Conservation (phyloP, 208 protist species). For the Porcisia deanei region DNA sequence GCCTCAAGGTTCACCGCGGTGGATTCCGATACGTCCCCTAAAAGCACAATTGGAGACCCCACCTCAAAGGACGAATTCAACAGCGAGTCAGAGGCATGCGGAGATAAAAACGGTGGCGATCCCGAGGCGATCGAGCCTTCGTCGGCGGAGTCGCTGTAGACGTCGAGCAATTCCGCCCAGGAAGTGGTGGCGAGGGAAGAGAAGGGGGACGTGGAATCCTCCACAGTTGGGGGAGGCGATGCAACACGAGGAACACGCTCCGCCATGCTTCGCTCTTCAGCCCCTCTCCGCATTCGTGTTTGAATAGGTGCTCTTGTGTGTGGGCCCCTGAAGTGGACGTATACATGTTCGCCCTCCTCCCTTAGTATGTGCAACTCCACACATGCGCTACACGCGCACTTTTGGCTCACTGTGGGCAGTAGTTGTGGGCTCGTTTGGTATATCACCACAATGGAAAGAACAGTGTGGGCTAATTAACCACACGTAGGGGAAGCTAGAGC, state of each 20-base stretch:
- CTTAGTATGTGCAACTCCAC: neutral
- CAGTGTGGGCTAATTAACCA: neutral
- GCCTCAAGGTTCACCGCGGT: neutral
- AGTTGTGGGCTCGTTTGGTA: neutral
- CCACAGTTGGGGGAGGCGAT: neutral
- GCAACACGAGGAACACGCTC: neutral
- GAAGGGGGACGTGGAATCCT: slow-evolving; percentile 5
- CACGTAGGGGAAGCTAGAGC: neutral
- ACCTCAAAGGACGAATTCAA: neutral
- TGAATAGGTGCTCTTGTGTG: neutral
- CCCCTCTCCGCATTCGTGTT: slow-evolving; percentile 2
- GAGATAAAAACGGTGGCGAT: slow-evolving; percentile 3
- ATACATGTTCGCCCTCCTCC: neutral
- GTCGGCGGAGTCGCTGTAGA: slow-evolving; percentile 3
- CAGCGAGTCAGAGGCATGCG: neutral
- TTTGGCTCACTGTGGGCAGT: neutral
- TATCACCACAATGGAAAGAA: neutral
- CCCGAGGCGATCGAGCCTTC: neutral
- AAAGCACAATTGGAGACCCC: neutral
- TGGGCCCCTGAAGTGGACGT: neutral
- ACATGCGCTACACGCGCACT: neutral
- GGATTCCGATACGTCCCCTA: neutral
- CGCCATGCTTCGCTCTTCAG: neutral
- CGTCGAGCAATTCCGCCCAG: neutral
- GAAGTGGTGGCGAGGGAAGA: slow-evolving; percentile 4